Conservation (phyloP, 306 rosid genomes). For the Aeschynomene evenia region DNA sequence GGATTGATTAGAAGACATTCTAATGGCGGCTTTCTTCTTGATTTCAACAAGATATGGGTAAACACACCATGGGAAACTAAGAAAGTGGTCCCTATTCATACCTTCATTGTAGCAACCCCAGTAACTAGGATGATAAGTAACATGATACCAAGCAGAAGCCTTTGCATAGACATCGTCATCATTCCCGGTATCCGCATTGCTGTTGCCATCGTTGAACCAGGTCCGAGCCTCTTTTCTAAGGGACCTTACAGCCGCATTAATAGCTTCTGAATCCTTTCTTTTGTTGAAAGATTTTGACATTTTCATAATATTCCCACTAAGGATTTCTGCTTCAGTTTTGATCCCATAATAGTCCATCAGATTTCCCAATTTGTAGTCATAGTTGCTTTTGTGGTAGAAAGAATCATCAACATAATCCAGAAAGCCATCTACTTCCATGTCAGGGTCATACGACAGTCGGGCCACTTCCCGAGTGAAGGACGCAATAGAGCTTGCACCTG, state of each 20-base stretch:
- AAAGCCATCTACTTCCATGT: constrained; percentile 75
- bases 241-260: constrained; percentile 58
- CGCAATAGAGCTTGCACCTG: constrained; percentile 13
- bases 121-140: constrained; percentile 65
- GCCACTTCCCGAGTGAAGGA: constrained; percentile 59
- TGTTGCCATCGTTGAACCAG: constrained; percentile 67
- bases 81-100: constrained; percentile 56
- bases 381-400: constrained; percentile 49
- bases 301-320: constrained; percentile 63
- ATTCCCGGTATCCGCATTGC: constrained; percentile 16
- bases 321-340: constrained; percentile 75
- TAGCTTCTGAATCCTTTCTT: constrained; percentile 62
- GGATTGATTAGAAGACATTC: constrained; percentile 17
- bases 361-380: constrained; percentile 77
- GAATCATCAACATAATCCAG: constrained; percentile 72
- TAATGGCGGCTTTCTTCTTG: constrained; percentile 41
- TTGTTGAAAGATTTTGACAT: constrained; percentile 56
- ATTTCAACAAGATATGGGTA: constrained; percentile 53
- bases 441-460: constrained; percentile 48
- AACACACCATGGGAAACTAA: constrained; percentile 83
- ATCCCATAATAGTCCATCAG: constrained; percentile 81
- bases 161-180: constrained; percentile 54
- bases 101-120: constrained; percentile 63
- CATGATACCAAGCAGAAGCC: constrained; percentile 92
- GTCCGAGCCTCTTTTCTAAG: constrained; percentile 73